phyloP scores from a whole-genome alignment of 2,329 filamentous ascomycete genomes.

The Gyromitra esculenta region DNA sequence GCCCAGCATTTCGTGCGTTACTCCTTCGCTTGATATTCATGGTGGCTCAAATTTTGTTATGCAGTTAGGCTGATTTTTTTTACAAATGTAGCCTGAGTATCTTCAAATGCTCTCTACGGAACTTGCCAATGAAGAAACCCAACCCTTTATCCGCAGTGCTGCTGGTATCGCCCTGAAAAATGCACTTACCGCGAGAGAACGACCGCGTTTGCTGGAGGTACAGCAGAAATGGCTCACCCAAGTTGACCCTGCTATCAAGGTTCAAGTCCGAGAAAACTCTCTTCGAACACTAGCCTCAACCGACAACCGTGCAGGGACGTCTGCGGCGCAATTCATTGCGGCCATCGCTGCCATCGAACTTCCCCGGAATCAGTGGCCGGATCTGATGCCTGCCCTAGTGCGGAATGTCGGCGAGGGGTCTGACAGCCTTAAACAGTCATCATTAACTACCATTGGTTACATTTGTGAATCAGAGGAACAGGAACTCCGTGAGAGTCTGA shows the following conservation, averaged over 20 bases:
- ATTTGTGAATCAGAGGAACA: conserved; percentile 95
- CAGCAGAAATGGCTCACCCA: conserved; percentile 92
- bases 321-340: conserved; percentile 92
- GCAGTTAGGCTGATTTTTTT: conserved; percentile 38
- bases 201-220: conserved; percentile 83
- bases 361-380: conserved; percentile 89
- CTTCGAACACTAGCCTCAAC: conserved; percentile 83
- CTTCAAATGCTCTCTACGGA: conserved; percentile 91
- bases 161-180: conserved; percentile 98
- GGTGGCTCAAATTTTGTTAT: conserved; percentile 41
- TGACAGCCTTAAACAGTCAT: conserved; percentile 91
- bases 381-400: conserved; percentile 87
- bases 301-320: conserved; percentile 84
- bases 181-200: conserved; percentile 94
- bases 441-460: conserved; percentile 94
- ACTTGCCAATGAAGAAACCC: conserved; percentile 87
- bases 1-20: conserved; percentile 90
- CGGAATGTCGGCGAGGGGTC: conserved; percentile 89
- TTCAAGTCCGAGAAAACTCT: conserved; percentile 82
- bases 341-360: conserved; percentile 95
- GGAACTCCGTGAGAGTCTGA: conserved; percentile 81
- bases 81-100: conserved; percentile 77
- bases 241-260: conserved; percentile 83
- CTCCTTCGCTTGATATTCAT: conserved; percentile 57
- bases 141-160: conserved; percentile 86